Evolutionary conservation across 441 rosid species (phyloP).

Genomic region (Pelargonium citronellum): DNA sequence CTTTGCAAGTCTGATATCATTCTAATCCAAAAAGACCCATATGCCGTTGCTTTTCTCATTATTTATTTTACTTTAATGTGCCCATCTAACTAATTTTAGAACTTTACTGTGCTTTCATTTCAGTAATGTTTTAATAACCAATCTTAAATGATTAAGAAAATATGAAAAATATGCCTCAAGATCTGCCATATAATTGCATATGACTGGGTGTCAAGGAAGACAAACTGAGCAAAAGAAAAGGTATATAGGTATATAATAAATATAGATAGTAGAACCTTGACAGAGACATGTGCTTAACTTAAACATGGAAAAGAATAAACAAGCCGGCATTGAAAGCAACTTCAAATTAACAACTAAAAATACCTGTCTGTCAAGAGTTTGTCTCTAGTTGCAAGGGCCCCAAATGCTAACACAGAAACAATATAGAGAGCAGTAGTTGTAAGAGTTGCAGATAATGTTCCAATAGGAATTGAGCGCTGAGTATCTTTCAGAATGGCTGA

Average conservation of each 20-base stretch:
- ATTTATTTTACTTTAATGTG: background rate
- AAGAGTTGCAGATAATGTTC: constrained; percentile 93
- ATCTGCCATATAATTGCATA: background rate
- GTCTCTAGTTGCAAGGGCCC: constrained; percentile 84
- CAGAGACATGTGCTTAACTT: background rate
- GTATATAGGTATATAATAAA: background rate
- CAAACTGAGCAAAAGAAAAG: background rate
- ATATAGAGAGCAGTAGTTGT: constrained; percentile 68
- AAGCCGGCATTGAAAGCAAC: constrained; percentile 3
- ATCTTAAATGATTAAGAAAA: background rate
- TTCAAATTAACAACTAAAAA: background rate
- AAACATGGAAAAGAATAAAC: background rate
- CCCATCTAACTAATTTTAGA: background rate
- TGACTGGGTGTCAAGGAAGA: background rate
- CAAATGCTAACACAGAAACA: constrained; percentile 69
- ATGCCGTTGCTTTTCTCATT: no score
- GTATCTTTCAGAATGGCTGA: constrained; percentile 94
- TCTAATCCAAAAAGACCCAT: background rate
- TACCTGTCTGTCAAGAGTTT: constrained; percentile 95
- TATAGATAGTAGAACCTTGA: background rate
- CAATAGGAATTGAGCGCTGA: constrained; percentile 91
- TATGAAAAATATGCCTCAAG: background rate
- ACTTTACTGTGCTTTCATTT: no score
- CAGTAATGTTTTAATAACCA: background rate
- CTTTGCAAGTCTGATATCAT: background rate